Conservation (phyloP, 192 early-diverging fungal genomes). For the Neocallimastix lanati region DNA sequence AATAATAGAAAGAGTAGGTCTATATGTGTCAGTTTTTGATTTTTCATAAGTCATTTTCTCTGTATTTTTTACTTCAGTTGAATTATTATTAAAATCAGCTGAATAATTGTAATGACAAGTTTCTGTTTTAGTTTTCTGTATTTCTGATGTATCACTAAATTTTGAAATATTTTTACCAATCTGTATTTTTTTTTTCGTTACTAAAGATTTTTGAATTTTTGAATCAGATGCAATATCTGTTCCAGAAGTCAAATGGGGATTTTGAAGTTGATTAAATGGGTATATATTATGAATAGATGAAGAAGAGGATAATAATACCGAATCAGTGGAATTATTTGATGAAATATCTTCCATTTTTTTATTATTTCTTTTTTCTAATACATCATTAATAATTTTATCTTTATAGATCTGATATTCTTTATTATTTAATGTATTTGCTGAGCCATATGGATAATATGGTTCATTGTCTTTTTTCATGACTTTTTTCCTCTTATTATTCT, state of each 20-base stretch:
- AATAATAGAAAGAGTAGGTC: background rate
- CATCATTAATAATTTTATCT: too few relatives aligned
- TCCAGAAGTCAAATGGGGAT: too few relatives aligned
- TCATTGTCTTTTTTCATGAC: too few relatives aligned
- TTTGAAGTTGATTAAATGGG: background rate
- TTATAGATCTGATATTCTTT: too few relatives aligned
- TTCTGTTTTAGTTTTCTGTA: background rate
- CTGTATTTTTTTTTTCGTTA: background rate
- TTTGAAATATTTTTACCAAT: background rate
- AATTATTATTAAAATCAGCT: background rate
- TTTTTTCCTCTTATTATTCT: background rate
- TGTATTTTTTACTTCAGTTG: background rate
- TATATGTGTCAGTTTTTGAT: background rate
- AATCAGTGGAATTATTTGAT: background rate
- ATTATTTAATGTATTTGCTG: too few relatives aligned
- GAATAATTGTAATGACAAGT: background rate
- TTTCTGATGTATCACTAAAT: background rate
- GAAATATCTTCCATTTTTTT: too few relatives aligned
- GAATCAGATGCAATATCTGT: background rate
- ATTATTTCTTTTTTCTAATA: too few relatives aligned
- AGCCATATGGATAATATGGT: too few relatives aligned
- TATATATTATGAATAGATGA: background rate
- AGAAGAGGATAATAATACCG: too few relatives aligned
- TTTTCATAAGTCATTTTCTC: background rate
- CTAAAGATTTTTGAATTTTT: background rate